Evolutionary conservation across 2,329 filamentous ascomycete genomes (phyloP).

Genomic region (Claviceps maximensis): DNA sequence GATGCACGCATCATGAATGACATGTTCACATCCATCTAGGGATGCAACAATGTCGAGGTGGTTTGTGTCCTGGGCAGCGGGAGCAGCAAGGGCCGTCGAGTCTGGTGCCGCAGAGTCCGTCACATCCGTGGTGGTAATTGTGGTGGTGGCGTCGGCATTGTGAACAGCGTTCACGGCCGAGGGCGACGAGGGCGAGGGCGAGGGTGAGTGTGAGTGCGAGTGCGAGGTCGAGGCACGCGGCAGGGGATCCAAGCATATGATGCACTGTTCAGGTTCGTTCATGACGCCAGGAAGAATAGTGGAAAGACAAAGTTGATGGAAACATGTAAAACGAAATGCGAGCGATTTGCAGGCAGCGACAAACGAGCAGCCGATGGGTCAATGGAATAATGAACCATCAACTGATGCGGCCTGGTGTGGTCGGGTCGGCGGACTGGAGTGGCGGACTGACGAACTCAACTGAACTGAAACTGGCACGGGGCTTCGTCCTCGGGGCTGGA

Average conservation of each 20-base stretch:
- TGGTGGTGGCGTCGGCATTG: conserved; percentile 1
- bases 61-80: conserved; percentile 16
- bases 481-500: not conserved
- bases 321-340: conserved; percentile 30
- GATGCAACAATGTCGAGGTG: conserved; percentile 38
- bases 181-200: conserved; percentile 5
- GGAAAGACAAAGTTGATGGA: conserved; percentile 24
- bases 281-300: conserved; percentile 30
- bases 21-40: conserved; percentile 71
- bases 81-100: conserved; percentile 4
- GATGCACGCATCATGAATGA: conserved; percentile 84
- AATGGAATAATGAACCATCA: not conserved
- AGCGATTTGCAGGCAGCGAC: conserved; percentile 7
- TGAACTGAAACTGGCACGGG: not conserved
- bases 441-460: no score
- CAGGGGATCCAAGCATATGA: conserved; percentile 54
- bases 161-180: conserved; percentile 10
- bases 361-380: not conserved
- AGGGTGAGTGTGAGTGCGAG: conserved; percentile 1
- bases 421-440: not conserved
- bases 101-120: conserved; percentile 10
- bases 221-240: conserved; percentile 19
- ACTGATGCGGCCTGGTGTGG: not conserved
- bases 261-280: conserved; percentile 51
- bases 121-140: not conserved